phyloP scores from a whole-genome alignment of 1,284 basidiomycete genomes.

The Heterobasidion occidentale region DNA sequence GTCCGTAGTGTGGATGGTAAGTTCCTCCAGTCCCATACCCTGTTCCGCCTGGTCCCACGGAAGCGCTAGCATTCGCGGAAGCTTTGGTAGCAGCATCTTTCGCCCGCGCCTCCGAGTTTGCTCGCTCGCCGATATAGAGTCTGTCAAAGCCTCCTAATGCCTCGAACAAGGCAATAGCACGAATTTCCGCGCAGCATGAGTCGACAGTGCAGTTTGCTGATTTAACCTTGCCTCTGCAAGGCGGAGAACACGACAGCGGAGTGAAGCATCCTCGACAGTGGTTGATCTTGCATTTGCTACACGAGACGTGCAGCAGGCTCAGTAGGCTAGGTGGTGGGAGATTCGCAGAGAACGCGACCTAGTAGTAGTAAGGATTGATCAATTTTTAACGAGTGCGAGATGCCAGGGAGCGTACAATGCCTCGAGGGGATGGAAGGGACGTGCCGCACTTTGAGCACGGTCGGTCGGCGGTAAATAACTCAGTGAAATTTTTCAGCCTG shows the following conservation, averaged over 20 bases:
- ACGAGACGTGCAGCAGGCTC: slow-evolving; percentile 33
- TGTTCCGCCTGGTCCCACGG: slow-evolving; percentile 44
- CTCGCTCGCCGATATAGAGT: slow-evolving; percentile 32
- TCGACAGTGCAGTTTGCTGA: slow-evolving; percentile 23
- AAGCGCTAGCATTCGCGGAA: slow-evolving; percentile 4
- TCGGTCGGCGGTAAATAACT: slow-evolving; percentile 25
- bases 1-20: not conserved
- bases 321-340: slow-evolving; percentile 26
- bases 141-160: slow-evolving; percentile 39
- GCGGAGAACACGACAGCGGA: slow-evolving; percentile 25
- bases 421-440: slow-evolving; percentile 27
- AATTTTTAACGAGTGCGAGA: not conserved
- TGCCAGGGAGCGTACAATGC: slow-evolving; percentile 22
- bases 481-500: slow-evolving; percentile 20
- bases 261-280: slow-evolving; percentile 43
- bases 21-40: slow-evolving; percentile 30
- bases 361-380: not conserved
- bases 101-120: slow-evolving; percentile 29
- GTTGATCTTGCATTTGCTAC: slow-evolving; percentile 31
- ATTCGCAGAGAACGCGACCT: slow-evolving; percentile 34
- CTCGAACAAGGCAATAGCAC: slow-evolving; percentile 43
- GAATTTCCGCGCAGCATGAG: slow-evolving; percentile 37
- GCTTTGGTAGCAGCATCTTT: slow-evolving; percentile 20
- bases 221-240: slow-evolving; percentile 35
- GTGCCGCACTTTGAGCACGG: slow-evolving; percentile 29